Evolutionary conservation across 345 rosid genomes (phyloP).

Genomic region (Eucalyptus lansdowneana): DNA sequence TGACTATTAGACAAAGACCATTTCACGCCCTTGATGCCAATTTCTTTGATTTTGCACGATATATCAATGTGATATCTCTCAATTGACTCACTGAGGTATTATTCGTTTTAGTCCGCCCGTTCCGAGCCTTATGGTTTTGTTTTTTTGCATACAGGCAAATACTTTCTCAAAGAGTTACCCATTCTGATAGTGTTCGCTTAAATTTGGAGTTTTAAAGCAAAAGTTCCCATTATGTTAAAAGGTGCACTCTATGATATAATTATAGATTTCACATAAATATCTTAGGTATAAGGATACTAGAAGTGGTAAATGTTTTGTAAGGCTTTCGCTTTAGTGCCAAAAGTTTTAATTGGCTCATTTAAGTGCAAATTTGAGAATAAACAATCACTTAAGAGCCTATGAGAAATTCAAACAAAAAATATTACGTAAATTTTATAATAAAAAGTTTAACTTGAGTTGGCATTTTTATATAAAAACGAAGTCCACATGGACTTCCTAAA

Average conservation of each 20-base stretch:
- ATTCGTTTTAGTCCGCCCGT: rapidly evolving
- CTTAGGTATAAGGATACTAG: neutral
- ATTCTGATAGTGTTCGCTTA: rapidly evolving
- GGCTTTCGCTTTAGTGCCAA: rapidly evolving
- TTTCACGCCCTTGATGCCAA: too few species aligned
- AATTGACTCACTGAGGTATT: neutral
- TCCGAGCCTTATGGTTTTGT: neutral
- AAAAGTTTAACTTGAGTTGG: neutral
- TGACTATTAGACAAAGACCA: neutral
- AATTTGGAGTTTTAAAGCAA: neutral
- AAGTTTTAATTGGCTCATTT: neutral
- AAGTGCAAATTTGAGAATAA: neutral
- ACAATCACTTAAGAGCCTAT: too few species aligned
- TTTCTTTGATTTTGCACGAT: neutral
- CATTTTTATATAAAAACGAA: neutral
- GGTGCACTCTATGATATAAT: too few species aligned
- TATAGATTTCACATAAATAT: neutral
- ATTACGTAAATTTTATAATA: too few species aligned
- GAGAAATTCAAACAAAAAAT: too few species aligned
- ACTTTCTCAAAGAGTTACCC: neutral
- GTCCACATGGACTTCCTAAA: neutral
- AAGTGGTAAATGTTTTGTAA: neutral
- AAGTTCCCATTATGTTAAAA: rapidly evolving
- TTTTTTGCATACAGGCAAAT: rapidly evolving
- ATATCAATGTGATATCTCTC: neutral